Evolutionary conservation across 495 filamentous ascomycete genomes (phyloP).

Genomic region (Lindgomyces ingoldianus): DNA sequence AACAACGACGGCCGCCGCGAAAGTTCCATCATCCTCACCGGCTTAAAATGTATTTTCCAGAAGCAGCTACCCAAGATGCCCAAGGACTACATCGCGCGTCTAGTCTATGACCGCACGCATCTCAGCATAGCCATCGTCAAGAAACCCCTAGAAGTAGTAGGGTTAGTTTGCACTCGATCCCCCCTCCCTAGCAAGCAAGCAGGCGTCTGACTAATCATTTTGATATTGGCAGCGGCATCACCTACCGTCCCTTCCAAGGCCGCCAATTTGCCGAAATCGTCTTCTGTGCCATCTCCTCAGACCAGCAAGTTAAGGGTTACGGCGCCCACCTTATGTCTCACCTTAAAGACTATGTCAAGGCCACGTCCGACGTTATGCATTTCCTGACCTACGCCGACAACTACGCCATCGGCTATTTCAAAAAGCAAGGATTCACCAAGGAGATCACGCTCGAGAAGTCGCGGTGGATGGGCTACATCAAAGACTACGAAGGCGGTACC

Average conservation of each 20-base stretch:
- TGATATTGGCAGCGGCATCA: slow-evolving; percentile 68
- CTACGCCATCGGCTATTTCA: slow-evolving; percentile 98
- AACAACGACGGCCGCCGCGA: slow-evolving; percentile 91
- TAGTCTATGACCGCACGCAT: slow-evolving; percentile 97
- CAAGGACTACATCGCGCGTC: slow-evolving; percentile 94
- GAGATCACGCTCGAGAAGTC: slow-evolving; percentile 89
- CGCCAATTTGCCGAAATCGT: slow-evolving; percentile 97
- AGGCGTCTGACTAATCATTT: slow-evolving; percentile 26
- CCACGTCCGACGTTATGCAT: slow-evolving; percentile 94
- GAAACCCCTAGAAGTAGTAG: slow-evolving; percentile 90
- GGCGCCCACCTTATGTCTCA: slow-evolving; percentile 98
- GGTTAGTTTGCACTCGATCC: slow-evolving; percentile 30
- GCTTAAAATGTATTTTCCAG: slow-evolving; percentile 96
- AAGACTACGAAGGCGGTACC: slow-evolving; percentile 98
- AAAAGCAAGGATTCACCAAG: slow-evolving; percentile 98
- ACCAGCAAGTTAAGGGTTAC: slow-evolving; percentile 98
- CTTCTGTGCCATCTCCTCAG: slow-evolving; percentile 95
- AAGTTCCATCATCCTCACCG: slow-evolving; percentile 91
- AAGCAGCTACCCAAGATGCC: slow-evolving; percentile 99
- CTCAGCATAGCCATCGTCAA: slow-evolving; percentile 96
- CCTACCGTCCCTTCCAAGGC: slow-evolving; percentile 91
- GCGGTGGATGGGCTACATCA: slow-evolving; percentile 99
- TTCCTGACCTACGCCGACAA: slow-evolving; percentile 99
- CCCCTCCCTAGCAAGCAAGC: background rate
- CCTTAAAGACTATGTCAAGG: slow-evolving; percentile 98